phyloP scores from a whole-genome alignment of 768 basidiomycete species.

The Rossbeevera mucosa region DNA sequence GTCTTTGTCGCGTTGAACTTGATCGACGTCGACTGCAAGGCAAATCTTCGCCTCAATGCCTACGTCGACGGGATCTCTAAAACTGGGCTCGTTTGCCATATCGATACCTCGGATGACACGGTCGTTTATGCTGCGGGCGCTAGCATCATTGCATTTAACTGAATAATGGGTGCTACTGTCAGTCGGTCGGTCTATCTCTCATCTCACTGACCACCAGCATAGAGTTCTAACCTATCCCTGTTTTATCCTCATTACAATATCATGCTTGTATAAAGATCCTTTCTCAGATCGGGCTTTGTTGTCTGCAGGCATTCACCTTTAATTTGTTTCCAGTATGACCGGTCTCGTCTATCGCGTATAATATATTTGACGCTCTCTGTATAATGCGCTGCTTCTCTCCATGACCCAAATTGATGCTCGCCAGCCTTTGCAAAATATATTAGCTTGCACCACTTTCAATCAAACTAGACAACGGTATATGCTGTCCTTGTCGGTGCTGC shows the following conservation, averaged over 20 bases:
- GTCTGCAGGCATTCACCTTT: neutral
- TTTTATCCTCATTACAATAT: neutral
- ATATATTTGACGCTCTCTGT: too few species aligned
- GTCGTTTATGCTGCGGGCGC: constrained; percentile 2
- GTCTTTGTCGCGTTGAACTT: constrained; percentile 18
- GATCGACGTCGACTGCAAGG: constrained; percentile 7
- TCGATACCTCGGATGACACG: constrained; percentile 13
- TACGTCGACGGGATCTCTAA: constrained; percentile 9
- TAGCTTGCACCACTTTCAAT: too few species aligned
- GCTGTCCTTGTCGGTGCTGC: too few species aligned
- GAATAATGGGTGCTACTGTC: neutral
- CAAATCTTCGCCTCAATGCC: constrained; percentile 9
- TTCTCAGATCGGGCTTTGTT: neutral
- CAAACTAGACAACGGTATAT: too few species aligned
- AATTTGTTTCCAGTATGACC: neutral
- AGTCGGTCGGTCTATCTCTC: neutral
- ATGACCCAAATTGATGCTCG: too few species aligned
- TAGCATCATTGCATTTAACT: constrained; percentile 5
- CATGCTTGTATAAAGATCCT: neutral
- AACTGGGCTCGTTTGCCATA: constrained; percentile 1
- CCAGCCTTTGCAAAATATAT: too few species aligned
- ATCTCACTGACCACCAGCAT: neutral
- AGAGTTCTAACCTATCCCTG: neutral
- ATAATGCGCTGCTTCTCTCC: too few species aligned
- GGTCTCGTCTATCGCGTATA: neutral